Base-by-base conservation (phyloP, 257 asterid genomes). In the Solanum bulbocastanum region DNA sequence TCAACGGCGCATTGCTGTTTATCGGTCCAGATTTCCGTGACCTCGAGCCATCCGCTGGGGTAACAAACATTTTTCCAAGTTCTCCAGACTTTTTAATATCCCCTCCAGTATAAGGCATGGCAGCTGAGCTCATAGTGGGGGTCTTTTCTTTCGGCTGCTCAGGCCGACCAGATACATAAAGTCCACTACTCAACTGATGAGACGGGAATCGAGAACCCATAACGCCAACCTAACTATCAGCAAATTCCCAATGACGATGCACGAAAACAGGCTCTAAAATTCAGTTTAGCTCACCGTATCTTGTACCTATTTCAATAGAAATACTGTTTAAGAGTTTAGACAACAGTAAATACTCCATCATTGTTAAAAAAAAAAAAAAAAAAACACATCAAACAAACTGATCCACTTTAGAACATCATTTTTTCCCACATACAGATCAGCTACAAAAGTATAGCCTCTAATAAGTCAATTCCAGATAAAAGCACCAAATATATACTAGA, bases 201-300 rank as follows among this genome's bases (percentile, higher is more conserved):
- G 99, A 96, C 15, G 95, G 99, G 92, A 96, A 96, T 88, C 99
- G 91, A 85, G 98, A 94, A 88, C 98, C 99, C 99, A 96, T 96
- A n/a, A 42, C 1, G 84, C 25, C 84, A 78, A 78, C 65, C 39
- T 7, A 25, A 23, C 37, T 42, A 78, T 42, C 65, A 78, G 65
- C 1, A 78, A 60, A 78, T 25, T 14, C 60, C 60, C 37, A 78
- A 44, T 42, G 10, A 22, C 62, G 42, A 78, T 78, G 84, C 65
- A 42, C 65, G 16, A 15, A 25, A 22, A 78, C 10, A 78, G 14
- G 20, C 58, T 46, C 58, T 46, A 46, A 46, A 46, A 46, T 46
- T 46, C 58, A 14, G 20, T 46, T 46, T 46, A 46, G 58, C 58
- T 46, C 58, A 46, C 58, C 58, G 58, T 0, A 46, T 46, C 58